Evolutionary conservation across 2,329 filamentous ascomycete genomes (phyloP), one percentile per base, ranked within the genome.

Genomic region (Botryotinia calthae): DNA sequence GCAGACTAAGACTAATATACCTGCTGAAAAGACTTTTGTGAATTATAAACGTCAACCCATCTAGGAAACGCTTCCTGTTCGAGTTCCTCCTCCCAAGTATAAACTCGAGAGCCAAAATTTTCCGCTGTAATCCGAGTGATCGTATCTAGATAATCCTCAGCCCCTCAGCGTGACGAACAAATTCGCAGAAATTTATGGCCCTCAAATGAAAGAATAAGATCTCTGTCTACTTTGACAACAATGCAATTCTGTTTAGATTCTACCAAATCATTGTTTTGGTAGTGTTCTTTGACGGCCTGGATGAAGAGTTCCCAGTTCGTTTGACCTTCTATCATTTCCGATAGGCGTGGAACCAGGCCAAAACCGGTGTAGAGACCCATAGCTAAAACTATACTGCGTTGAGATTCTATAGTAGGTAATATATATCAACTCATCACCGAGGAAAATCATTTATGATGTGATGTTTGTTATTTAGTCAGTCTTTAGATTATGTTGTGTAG

Each of bases 171-270:
- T 44, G 54, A 73, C 56, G 69, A 25, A 74, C 78, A 79, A 63
- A 80, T 80, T 61, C 77, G 77, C 63, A 80, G 71, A 71, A 80
- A 76, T 44, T 79, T 80, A 62, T 80, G 78, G 71, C 78, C 75
- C 67, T 80, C 74, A 56, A 79, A 79, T 44, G 78, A 77, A 48
- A 80, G 79, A 51, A 44, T 46, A 4, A 76, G 77, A 73, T 80
- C 73, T 61, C 79, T 75, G 62, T 77, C 77, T 54, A 73, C 75
- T 73, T 79, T 80, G 74, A 80, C 80, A 5, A 72, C 62, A 64
- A 80, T 78, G 70, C 77, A 79, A 58, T 79, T 79, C 42, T 74
- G 68, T 42, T 22, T 72, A 5, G 28, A 14, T 20, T 67, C 70
- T 20, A 68, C 63, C 8, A 51, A 28, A 10, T 44, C 22, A 1